Evolutionary conservation across 352 stramenopile genomes (phyloP), one percentile per base, ranked within the genome.

Genomic region (Pelagophyceae sp.): DNA sequence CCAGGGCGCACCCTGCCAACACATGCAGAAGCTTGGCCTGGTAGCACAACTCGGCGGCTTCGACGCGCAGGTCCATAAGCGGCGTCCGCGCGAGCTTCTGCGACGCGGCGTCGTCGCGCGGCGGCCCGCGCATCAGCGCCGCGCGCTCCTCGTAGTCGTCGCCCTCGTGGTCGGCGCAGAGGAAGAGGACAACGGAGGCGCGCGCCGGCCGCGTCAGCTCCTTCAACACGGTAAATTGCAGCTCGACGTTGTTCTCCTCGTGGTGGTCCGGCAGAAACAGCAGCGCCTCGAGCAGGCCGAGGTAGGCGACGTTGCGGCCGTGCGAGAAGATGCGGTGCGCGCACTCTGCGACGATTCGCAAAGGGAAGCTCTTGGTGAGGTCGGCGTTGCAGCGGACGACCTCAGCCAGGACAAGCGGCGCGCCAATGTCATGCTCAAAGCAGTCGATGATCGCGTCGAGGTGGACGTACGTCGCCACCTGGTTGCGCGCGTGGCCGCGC

Each of bases 361-460:
- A 45, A 31, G 80, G 80, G 38, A 83, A 76, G 23, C 25, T 19
- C 45, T 82, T 76, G 54, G 80, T 83, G 17, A 83, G 37, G 19
- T n/a, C 61, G 25, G 79, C 78, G 75, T 82, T 83, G 78, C 78
- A 61, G 3, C 76, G 61, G 78, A 83, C 77, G 33, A 83, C 80
- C 38, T 76, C 74, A 1, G 63, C 32, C 32, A 83, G 74, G 33
- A 81, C 76, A 27, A 61, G 38, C 54, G 80, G 76, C 29, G 61
- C 74, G n/a, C 74, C 64, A 17, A 83, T 81, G 31, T 69, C 54
- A 23, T 81, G 64, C 64, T 83, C 80, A 29, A 83, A 72, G 35
- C 75, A 79, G 40, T 72, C 75, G 61, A 83, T 35, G n/a, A 83
- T 63, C 31, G 78, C 32, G 27, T 83, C 80, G 2, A 83, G 38